Percentiles rank a stretch among this genome's conserved stretches.
Evolutionary conservation across 2,329 filamentous ascomycete genomes (phyloP).

Genomic region (Neonectria coccinea): DNA sequence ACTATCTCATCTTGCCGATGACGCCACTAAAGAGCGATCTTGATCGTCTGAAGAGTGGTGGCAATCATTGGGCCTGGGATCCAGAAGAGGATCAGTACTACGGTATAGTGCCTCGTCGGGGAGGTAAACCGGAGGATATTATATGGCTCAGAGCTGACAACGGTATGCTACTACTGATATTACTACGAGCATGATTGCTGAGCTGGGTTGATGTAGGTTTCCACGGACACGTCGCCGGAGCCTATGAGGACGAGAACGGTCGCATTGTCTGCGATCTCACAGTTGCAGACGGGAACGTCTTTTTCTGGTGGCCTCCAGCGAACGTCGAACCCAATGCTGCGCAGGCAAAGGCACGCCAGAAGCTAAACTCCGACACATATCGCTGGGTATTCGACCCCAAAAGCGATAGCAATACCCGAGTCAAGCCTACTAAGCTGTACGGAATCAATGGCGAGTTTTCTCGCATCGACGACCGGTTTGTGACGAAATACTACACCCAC

Average conservation of each 20-base stretch:
- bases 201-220: slow-evolving; percentile 14
- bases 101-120: slow-evolving; percentile 1
- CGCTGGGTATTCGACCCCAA: slow-evolving; percentile 22
- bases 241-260: slow-evolving; percentile 27
- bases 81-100: slow-evolving; percentile 9
- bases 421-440: slow-evolving; percentile 11
- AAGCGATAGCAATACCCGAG: slow-evolving; percentile 5
- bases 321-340: slow-evolving; percentile 7
- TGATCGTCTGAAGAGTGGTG: slow-evolving; percentile 4
- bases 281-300: slow-evolving; percentile 27
- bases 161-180: background rate
- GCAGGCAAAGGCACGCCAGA: slow-evolving; percentile 13
- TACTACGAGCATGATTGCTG: background rate
- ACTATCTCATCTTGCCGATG: slow-evolving; percentile 12
- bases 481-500: slow-evolving; percentile 23
- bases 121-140: slow-evolving; percentile 5
- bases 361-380: slow-evolving; percentile 16
- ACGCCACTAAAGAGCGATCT: slow-evolving; percentile 9
- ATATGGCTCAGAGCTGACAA: slow-evolving; percentile 24
- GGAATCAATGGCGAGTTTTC: slow-evolving; percentile 26
- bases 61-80: slow-evolving; percentile 9
- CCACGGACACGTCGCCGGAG: slow-evolving; percentile 29
- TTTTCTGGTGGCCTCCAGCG: slow-evolving; percentile 26
- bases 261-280: slow-evolving; percentile 29
- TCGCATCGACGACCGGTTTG: slow-evolving; percentile 21